Evolutionary conservation across 805 yeast genomes (phyloP).

Genomic region (Candida lessepsii): DNA sequence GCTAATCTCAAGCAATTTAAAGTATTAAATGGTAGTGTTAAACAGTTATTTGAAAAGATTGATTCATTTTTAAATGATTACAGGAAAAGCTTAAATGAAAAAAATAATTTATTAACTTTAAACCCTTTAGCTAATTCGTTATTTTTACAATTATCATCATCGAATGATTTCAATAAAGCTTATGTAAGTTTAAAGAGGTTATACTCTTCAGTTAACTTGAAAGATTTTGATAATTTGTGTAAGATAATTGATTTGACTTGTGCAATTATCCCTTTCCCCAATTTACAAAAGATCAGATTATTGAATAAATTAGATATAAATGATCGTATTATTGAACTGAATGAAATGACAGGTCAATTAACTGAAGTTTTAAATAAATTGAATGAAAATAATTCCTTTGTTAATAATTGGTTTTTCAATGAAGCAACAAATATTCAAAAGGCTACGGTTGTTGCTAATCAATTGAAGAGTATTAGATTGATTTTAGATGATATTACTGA

Average conservation of each 20-base stretch:
- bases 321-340: conserved; percentile 34
- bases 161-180: conserved; percentile 46
- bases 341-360: conserved; percentile 33
- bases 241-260: conserved; percentile 45
- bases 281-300: conserved; percentile 39
- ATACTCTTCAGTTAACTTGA: conserved; percentile 22
- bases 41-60: conserved; percentile 34
- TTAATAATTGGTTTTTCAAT: conserved; percentile 47
- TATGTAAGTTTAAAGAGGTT: conserved; percentile 40
- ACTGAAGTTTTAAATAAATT: conserved; percentile 36
- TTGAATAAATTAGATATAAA: conserved; percentile 31
- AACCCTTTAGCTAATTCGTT: conserved; percentile 62
- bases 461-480: conserved; percentile 49
- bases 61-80: conserved; percentile 39
- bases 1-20: conserved; percentile 17
- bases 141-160: conserved; percentile 52
- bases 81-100: conserved; percentile 30
- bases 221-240: conserved; percentile 18
- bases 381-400: conserved; percentile 30
- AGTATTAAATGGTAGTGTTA: conserved; percentile 19
- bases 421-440: conserved; percentile 52
- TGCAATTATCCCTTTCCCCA: conserved; percentile 52
- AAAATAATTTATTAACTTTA: conserved; percentile 42
- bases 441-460: conserved; percentile 55
- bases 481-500: conserved; percentile 48